These are phyloP conservation scores for Polytolypa hystricis DNA, from an alignment of 2,329 filamentous ascomycete genomes.

Conservation along the genomic window DNA sequence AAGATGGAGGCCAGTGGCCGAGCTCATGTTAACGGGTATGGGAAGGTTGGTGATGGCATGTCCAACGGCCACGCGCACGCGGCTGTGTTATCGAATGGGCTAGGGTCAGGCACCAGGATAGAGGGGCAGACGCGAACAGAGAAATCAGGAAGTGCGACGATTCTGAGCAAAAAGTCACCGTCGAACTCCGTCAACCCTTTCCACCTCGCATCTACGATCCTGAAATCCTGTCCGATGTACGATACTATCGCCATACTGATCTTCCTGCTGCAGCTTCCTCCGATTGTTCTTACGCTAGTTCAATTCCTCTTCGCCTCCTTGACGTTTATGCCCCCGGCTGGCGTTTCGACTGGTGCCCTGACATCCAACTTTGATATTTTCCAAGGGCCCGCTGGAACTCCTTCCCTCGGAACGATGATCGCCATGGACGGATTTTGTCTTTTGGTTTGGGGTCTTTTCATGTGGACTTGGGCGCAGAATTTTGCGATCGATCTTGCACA, in stretches of 20 bases:
- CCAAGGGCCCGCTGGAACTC: slow-evolving; percentile 73
- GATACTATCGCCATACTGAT: slow-evolving; percentile 96
- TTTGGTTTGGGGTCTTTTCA: slow-evolving; percentile 66
- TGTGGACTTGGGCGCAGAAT: slow-evolving; percentile 79
- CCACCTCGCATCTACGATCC: slow-evolving; percentile 71
- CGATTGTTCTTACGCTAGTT: slow-evolving; percentile 75
- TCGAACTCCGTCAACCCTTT: slow-evolving; percentile 54
- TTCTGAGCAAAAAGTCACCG: slow-evolving; percentile 21
- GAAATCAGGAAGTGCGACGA: slow-evolving; percentile 11
- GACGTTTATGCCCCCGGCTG: slow-evolving; percentile 79
- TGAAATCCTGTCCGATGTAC: slow-evolving; percentile 79
- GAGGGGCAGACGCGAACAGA: slow-evolving; percentile 21
- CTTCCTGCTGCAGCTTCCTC: slow-evolving; percentile 83
- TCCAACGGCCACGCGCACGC: slow-evolving; percentile 24
- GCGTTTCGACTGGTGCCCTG: slow-evolving; percentile 60
- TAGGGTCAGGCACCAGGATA: slow-evolving; percentile 14
- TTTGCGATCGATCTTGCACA: slow-evolving; percentile 84
- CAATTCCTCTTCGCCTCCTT: slow-evolving; percentile 87
- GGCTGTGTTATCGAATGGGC: slow-evolving; percentile 21
- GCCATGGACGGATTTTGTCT: slow-evolving; percentile 76
- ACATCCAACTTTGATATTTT: slow-evolving; percentile 85
- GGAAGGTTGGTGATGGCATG: slow-evolving; percentile 25
- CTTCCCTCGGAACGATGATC: slow-evolving; percentile 72
- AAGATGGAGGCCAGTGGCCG: slow-evolving; percentile 27
- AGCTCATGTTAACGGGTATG: slow-evolving; percentile 25